Conservation (phyloP, 2,329 filamentous ascomycete genomes). For the Ceratocystis cacaofunesta region DNA sequence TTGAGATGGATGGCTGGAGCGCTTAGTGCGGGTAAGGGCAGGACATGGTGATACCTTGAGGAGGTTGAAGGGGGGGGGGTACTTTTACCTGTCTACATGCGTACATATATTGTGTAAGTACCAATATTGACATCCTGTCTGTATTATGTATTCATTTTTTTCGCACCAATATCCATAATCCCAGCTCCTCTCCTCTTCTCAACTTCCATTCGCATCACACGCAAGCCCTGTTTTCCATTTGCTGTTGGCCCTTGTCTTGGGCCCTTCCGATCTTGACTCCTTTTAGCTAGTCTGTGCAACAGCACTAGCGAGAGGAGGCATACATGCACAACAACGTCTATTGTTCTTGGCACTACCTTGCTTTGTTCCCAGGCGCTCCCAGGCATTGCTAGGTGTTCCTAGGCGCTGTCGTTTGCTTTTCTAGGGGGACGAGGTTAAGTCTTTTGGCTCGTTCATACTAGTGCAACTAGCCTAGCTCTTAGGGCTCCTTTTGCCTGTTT, state of each 20-base stretch:
- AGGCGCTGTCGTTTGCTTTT: neutral
- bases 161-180: neutral
- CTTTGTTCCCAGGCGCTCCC: neutral
- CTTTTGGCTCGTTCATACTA: neutral
- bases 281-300: constrained; percentile 6
- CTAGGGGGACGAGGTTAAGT: too few species aligned
- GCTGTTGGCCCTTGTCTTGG: neutral
- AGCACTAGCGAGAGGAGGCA: constrained; percentile 4
- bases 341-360: constrained; percentile 1
- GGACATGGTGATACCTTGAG: neutral
- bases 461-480: neutral
- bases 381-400: neutral
- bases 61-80: neutral
- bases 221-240: constrained; percentile 1
- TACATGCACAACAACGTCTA: constrained; percentile 1
- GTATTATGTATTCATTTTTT: neutral
- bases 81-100: neutral
- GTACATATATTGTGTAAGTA: too few species aligned
- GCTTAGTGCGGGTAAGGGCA: neutral
- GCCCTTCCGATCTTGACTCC: constrained; percentile 1
- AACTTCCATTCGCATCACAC: neutral
- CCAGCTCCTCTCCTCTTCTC: neutral
- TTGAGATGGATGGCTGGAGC: neutral
- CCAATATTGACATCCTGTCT: neutral
- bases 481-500: neutral